Evolutionary conservation across 257 asterid species (phyloP).

Genomic region (Lantana camara): DNA sequence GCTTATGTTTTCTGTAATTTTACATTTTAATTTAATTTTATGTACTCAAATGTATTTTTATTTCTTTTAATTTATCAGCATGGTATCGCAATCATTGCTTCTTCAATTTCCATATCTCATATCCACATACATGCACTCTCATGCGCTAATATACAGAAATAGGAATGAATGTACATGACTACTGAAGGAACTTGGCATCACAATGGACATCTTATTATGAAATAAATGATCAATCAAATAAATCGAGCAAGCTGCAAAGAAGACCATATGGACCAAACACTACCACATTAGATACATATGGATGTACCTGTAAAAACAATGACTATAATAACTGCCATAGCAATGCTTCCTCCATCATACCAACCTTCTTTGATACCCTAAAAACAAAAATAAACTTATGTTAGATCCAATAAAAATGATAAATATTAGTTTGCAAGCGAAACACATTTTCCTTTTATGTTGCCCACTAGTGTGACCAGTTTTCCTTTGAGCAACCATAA

Average conservation of each 20-base stretch:
- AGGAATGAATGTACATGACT: no score
- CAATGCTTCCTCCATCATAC: constrained; percentile 99
- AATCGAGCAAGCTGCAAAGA: constrained; percentile 22
- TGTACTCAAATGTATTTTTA: no score
- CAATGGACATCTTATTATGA: no score
- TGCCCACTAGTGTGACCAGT: constrained; percentile 5
- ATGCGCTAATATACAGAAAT: no score
- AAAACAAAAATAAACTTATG: constrained; percentile 21
- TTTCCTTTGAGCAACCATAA: constrained; percentile 20
- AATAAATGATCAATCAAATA: constrained; percentile 7
- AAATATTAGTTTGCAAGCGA: neutral
- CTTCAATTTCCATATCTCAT: no score
- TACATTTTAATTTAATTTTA: no score
- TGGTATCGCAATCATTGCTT: no score
- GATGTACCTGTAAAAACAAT: constrained; percentile 72
- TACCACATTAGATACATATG: constrained; percentile 1
- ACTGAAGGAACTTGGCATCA: no score
- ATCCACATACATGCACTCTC: no score
- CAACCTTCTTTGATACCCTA: constrained; percentile 94
- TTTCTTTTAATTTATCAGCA: no score
- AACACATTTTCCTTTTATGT: neutral
- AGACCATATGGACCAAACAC: neutral
- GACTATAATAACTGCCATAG: constrained; percentile 80
- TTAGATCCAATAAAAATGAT: constrained; percentile 10
- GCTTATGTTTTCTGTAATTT: no score